A percentile compares a stretch with the other conserved stretches of the same genome.
phyloP scores from a whole-genome alignment of 331 rosid species.

The Saraca asoca region DNA sequence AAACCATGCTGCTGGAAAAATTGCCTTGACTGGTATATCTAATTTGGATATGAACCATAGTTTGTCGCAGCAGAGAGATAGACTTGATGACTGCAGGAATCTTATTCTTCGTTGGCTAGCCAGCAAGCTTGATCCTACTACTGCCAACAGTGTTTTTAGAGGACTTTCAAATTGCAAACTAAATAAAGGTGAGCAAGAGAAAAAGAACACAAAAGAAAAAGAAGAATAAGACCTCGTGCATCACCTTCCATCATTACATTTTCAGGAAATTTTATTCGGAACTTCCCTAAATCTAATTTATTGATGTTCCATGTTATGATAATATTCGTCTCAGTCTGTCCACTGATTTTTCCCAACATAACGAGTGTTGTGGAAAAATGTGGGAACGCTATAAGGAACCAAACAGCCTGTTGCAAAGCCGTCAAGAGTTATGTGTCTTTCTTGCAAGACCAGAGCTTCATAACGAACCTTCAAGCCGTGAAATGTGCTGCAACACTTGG shows the following conservation, averaged over 20 bases:
- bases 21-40: slow-evolving; percentile 49
- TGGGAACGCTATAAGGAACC: slow-evolving; percentile 43
- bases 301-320: slow-evolving; percentile 33
- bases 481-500: slow-evolving; percentile 71
- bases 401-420: slow-evolving; percentile 57
- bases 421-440: slow-evolving; percentile 54
- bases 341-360: slow-evolving; percentile 55
- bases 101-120: slow-evolving; percentile 64
- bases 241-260: slow-evolving; percentile 13
- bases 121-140: slow-evolving; percentile 49
- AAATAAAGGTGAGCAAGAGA: slow-evolving; percentile 56
- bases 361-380: slow-evolving; percentile 51
- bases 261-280: slow-evolving; percentile 14
- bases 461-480: slow-evolving; percentile 75
- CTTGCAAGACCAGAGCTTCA: slow-evolving; percentile 68
- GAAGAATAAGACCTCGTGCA: slow-evolving; percentile 19
- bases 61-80: slow-evolving; percentile 31
- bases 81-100: slow-evolving; percentile 56
- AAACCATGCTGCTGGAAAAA: slow-evolving; percentile 53
- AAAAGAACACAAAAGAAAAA: background rate
- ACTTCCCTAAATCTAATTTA: slow-evolving; percentile 32
- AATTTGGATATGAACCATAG: slow-evolving; percentile 32
- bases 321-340: slow-evolving; percentile 56
- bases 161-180: slow-evolving; percentile 68
- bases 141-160: slow-evolving; percentile 56